phyloP scores from a whole-genome alignment of 2,329 filamentous ascomycete species.

The Bipolaris gigantea region DNA sequence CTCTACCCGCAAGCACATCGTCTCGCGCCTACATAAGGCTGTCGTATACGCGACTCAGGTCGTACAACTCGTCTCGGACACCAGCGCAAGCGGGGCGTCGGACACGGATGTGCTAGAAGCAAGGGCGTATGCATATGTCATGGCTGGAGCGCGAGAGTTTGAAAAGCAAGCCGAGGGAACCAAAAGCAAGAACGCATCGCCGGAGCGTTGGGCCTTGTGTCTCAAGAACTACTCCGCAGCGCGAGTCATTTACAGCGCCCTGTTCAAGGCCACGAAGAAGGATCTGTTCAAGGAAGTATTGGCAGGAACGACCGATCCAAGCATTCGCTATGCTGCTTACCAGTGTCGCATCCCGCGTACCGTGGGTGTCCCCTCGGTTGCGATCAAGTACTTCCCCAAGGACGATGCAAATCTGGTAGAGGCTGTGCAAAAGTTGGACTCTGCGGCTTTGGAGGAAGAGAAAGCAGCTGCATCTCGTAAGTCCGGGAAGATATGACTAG shows the following conservation, averaged over 20 bases:
- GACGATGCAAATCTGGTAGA: slow-evolving; percentile 64
- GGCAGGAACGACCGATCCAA: slow-evolving; percentile 84
- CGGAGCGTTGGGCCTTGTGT: slow-evolving; percentile 73
- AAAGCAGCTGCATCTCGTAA: slow-evolving; percentile 55
- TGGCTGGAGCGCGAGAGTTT: slow-evolving; percentile 77
- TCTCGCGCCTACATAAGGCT: slow-evolving; percentile 83
- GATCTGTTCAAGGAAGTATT: slow-evolving; percentile 87
- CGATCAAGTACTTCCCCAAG: slow-evolving; percentile 74
- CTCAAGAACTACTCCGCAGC: slow-evolving; percentile 74
- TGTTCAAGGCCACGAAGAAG: slow-evolving; percentile 67
- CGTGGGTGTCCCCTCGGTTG: slow-evolving; percentile 76
- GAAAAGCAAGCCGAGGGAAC: slow-evolving; percentile 70
- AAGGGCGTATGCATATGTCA: slow-evolving; percentile 75
- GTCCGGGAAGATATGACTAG: slow-evolving; percentile 17
- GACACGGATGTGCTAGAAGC: slow-evolving; percentile 79
- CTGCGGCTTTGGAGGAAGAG: slow-evolving; percentile 52
- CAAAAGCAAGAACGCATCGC: slow-evolving; percentile 41
- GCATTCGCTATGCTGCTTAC: slow-evolving; percentile 92
- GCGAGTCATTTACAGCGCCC: slow-evolving; percentile 78
- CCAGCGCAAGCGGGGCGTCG: slow-evolving; percentile 64
- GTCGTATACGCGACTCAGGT: slow-evolving; percentile 69
- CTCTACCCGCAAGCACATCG: slow-evolving; percentile 81
- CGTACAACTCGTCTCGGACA: slow-evolving; percentile 66
- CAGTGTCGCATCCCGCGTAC: slow-evolving; percentile 86
- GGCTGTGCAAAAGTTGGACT: slow-evolving; percentile 70